Evolutionary conservation across 2,329 filamentous ascomycete genomes (phyloP), one percentile per base, ranked within the genome.

Genomic region (Neonectria hederae): DNA sequence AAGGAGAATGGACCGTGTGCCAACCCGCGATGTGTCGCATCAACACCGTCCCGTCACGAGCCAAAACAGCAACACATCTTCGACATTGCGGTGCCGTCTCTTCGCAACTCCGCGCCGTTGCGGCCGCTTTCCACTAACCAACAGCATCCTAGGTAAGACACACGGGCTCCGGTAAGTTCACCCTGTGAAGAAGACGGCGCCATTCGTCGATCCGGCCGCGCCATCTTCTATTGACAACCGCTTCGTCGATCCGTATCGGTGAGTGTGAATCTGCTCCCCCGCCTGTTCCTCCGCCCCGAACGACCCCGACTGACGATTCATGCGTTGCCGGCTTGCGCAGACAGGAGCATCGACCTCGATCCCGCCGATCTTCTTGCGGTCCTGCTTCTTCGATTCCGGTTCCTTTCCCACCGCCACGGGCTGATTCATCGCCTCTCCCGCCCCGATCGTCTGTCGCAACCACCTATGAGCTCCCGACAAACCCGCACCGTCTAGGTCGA

Each of bases 61-160:
- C 67, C 69, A 71, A 71, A 71, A 72, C 67, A 74, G 65, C 65
- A 68, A 63, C 58, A 65, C 71, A 66, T 61, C 69, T 56, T 69
- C 67, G 65, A 65, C 60, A 70, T 69, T 67, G 67, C 66, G 68
- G 72, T 71, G 67, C 69, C 62, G 70, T 61, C 64, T 65, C 65
- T 63, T 70, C 69, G 71, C 72, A 70, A 72, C 54, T 67, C 72
- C 69, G 69, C 72, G 70, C 69, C 65, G 45, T 59, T 71, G 72
- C 72, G 72, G 70, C 68, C 68, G 70, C 65, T 66, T 70, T 40
- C 51, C 63, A 74, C 72, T 73, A 73, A 74, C 59, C 69, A 62
- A 24, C 51, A 65, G 64, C 54, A 53, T 54, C 45, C 43, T 42
- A 57, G 32, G 35, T 42, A 52, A 55, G 48, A 54, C 42, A 65